Base-by-base conservation (phyloP, 1,284 basidiomycete species). In the Leccinum holopus region DNA sequence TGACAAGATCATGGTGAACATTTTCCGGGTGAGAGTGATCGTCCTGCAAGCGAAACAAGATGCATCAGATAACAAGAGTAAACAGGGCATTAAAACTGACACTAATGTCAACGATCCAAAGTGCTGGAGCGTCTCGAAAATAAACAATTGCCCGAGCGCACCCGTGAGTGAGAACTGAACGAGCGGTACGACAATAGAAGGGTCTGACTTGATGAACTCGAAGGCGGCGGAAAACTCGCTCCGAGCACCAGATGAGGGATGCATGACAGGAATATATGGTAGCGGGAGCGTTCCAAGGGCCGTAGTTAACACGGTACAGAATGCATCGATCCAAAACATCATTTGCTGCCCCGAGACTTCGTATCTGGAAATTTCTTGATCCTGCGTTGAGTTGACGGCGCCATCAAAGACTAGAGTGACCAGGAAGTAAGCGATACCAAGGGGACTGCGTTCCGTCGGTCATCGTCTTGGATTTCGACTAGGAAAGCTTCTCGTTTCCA, bases 321-420 rank as follows among this genome's bases (percentile, higher is more conserved):
- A 89, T 33, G 89, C 71, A 75, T 97, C 97, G 77, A 98, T 98
- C 86, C 90, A 97, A 74, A 99, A 90, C 97, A 99, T 99, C 95
- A 99, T 98, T 75, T 99, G 97, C 75, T 97, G 95, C 4, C 97
- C 97, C 0, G 89, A 87, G 21, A 96, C 86, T 47, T 84, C 83
- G 77, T 88, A 87, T 25, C 82, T 79, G 44, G 86, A 81, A 76
- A 99, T 99, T 65, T 99, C 92, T 78, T 98, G 92, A 76, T 99
- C 97, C 77, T 99, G 97, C 2, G 96, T 98, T n/a, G 94, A 94
- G 80, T 99, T 98, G 61, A 91, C 92, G 47, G 93, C 87, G 25
- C 97, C 97, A 75, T 99, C 97, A 56, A 99, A 83, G 18, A 92
- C 78, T 30, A 99, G 84, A 79, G 98, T 98, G 72, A 92, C 83